phyloP scores from a whole-genome alignment of 106 monocot genomes.

The Allium fistulosum region DNA sequence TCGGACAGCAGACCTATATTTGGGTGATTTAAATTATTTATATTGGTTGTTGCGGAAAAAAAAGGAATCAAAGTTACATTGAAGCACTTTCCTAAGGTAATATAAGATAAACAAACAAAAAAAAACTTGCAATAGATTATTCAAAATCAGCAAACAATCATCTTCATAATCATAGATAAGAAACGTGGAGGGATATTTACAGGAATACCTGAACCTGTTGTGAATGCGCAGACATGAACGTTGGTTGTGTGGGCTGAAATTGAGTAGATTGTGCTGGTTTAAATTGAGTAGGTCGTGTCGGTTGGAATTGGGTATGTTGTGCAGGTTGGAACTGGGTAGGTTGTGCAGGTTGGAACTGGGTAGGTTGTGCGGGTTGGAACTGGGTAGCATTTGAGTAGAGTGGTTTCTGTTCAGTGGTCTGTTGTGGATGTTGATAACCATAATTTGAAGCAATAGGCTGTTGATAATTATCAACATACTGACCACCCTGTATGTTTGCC shows the following conservation, averaged over 20 bases:
- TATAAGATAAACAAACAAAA: no score
- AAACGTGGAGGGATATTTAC: no score
- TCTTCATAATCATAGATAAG: no score
- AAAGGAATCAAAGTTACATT: no score
- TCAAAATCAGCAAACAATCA: no score
- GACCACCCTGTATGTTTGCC: constrained; percentile 3
- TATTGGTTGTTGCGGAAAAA: no score
- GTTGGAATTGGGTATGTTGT: constrained; percentile 11
- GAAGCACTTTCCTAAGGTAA: no score
- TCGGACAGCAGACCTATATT: no score
- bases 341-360: background rate
- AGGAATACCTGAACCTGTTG: constrained; percentile 33
- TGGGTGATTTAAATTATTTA: no score
- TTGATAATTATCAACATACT: constrained; percentile 47
- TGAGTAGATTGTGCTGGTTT: background rate
- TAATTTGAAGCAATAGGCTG: constrained; percentile 33
- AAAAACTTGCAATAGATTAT: no score
- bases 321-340: background rate
- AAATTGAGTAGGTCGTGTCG: background rate
- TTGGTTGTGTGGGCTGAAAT: constrained; percentile 39
- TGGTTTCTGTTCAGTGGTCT: background rate
- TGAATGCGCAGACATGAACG: constrained; percentile 67
- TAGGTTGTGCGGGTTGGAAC: background rate
- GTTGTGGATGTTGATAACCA: constrained; percentile 44
- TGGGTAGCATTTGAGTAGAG: background rate